Conservation (phyloP, 371 early-diverging fungal genomes). For the Batrachochytrium dendrobatidis region DNA sequence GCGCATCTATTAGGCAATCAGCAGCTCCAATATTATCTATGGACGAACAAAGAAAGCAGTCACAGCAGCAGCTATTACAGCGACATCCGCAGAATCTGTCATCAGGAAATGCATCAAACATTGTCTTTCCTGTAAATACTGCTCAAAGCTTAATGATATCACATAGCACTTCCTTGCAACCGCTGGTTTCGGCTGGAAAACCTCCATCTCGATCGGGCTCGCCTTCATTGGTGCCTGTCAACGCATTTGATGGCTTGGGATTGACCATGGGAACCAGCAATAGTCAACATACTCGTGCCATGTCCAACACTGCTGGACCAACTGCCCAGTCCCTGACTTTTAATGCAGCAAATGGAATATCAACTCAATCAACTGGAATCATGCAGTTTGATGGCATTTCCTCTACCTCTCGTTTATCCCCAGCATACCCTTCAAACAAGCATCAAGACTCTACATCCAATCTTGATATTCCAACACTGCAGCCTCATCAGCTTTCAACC, state of each 20-base stretch:
- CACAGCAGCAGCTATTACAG: not conserved
- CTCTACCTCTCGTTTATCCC: too few relatives aligned
- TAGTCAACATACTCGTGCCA: too few relatives aligned
- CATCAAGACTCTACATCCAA: too few relatives aligned
- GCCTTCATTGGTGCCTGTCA: slow-evolving; percentile 10
- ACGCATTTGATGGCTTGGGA: not conserved
- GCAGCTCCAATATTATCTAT: slow-evolving; percentile 10
- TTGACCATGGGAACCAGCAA: not conserved
- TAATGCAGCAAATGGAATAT: too few relatives aligned
- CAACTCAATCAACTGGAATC: too few relatives aligned
- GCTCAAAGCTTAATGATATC: not conserved
- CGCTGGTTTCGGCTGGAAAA: too few relatives aligned
- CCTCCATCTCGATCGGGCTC: not conserved
- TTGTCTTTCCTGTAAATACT: not conserved
- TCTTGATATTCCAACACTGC: too few relatives aligned
- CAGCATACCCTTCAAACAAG: too few relatives aligned
- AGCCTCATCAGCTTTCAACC: too few relatives aligned
- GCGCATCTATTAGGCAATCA: slow-evolving; percentile 3
- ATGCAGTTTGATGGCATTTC: too few relatives aligned
- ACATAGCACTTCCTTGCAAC: not conserved
- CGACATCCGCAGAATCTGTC: not conserved
- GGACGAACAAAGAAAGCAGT: slow-evolving; percentile 19
- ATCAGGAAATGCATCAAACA: not conserved
- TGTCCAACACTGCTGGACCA: too few relatives aligned
- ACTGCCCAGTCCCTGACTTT: too few relatives aligned